Evolutionary conservation across 306 rosid species (phyloP), one percentile per base, ranked within the genome.

Genomic region (Acacia crassicarpa): DNA sequence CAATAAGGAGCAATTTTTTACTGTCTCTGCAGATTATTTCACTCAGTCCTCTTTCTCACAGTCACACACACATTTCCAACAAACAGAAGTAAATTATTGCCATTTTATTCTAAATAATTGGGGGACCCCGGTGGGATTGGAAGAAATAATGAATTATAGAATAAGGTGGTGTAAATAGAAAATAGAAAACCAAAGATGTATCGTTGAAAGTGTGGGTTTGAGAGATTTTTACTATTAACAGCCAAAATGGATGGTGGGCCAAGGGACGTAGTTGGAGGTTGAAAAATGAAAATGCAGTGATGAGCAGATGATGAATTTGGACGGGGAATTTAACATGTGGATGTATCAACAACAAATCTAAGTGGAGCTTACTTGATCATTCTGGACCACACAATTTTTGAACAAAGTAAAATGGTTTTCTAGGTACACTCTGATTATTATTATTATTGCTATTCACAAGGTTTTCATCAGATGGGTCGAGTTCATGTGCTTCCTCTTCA

Each of bases 121-220:
- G 49, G 15, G 49, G 15, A 11, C 48, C 48, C 48, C 17, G 1
- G 10, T 9, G 61, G 12, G 25, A 19, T 59, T 66, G 2, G 16
- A 67, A 66, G 41, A 74, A 35, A 23, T 44, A 32, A 76, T 33
- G 12, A 59, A 72, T 38, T 6, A 19, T 15, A 80, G 67, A 51
- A 16, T 51, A 51, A 17, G 58, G 58, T 51, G 22, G 58, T 9
- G 2, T 17, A 51, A 17, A 8, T 54, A 32, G 6, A 67, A 17
- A 66, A 62, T 67, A 25, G 77, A 41, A 15, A 38, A 66, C 35
- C 15, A 67, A 80, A 66, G 62, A 79, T 43, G 45, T 67, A 35
- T 81, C 81, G 10, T 38, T 40, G 85, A 82, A 81, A 75, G 88
- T 84, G 85, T 79, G 79, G 25, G 63, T 62, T 15, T 35, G 71